Base-by-base conservation (phyloP, 169 alveolate species). In the Besnoitia besnoiti region DNA sequence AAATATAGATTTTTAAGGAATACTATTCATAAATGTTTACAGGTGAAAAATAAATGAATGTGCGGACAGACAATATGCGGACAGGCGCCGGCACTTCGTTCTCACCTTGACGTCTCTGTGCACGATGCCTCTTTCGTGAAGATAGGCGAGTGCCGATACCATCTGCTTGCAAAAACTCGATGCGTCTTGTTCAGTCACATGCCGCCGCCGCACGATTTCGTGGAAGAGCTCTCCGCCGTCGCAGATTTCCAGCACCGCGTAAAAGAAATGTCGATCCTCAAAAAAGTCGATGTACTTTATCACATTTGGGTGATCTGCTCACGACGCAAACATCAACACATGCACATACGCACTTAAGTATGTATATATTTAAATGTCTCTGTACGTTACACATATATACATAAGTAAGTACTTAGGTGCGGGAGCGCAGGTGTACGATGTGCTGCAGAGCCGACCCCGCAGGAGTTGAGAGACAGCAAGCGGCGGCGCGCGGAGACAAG, bases 181-280 rank as follows among this genome's bases (percentile, higher is more conserved):
- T 50, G 96, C 96, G 62, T 95, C 96, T 44, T 91, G 93, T 80
- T 96, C 97, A 62, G 95, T 62, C 40, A 95, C 87, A 7, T 95
- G 92, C 79, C 94, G 94, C 67, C 95, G 93, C 85, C 84, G 89
- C n/a, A 95, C 95, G 46, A 97, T 91, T 59, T 92, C 93, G 51
- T 95, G 94, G 90, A 95, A 96, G 89, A 97, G 93, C 61, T 95
- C 97, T 19, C 98, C 98, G 7, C 97, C 97, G 33, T 93, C 96
- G 84, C 97, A 96, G 88, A 93, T 93, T 88, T 97, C 98, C 90
- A 95, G 85, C 10, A 97, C 96, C 35, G 91, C 92, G 46, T 85
- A 91, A 50, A 85, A 85, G 44, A 55, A 91, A 90, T 93, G 95
- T 46, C 91, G 85, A 82, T 97, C 97, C 82, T 96, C 94, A 90